These are phyloP conservation scores for Neckera pumila DNA, from an alignment of 225 moss, liverwort and hornwort genomes.

Conservation along the genomic window DNA sequence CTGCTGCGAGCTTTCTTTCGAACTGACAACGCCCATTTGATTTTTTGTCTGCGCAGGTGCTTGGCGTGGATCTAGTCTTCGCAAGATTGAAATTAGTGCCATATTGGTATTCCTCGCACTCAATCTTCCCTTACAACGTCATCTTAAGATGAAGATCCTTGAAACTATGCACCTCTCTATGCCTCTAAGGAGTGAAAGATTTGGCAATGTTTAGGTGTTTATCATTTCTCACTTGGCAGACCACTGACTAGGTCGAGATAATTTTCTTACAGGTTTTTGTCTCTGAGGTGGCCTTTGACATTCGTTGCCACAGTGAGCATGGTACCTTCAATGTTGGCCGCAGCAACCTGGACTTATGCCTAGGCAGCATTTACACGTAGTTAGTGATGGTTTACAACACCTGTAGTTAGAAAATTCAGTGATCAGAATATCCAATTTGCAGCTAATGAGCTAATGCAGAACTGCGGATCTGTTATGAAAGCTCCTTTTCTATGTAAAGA, in stretches of 20 bases:
- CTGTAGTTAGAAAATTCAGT: neutral
- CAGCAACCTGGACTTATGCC: constrained; percentile 10
- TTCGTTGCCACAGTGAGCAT: constrained; percentile 67
- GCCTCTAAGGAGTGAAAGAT: neutral
- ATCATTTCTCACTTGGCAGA: neutral
- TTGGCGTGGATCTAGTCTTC: constrained; percentile 70
- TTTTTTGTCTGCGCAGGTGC: constrained; percentile 30
- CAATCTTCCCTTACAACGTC: neutral
- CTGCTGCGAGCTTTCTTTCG: neutral
- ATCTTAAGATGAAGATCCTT: neutral
- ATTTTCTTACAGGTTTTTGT: constrained; percentile 56
- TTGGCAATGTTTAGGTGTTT: neutral
- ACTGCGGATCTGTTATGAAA: neutral
- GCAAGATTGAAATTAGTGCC: constrained; percentile 74
- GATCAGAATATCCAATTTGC: neutral
- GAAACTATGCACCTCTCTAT: neutral
- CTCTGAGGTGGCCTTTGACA: constrained; percentile 67
- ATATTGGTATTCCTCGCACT: constrained; percentile 38
- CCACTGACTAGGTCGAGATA: neutral
- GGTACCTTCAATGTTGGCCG: constrained; percentile 63
- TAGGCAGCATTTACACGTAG: neutral
- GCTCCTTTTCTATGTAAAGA: neutral
- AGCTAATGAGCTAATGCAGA: neutral
- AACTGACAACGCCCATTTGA: neutral
- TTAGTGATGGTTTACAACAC: neutral